phyloP scores from a whole-genome alignment of 2,329 filamentous ascomycete genomes.

The Aureobasidium uvarum region DNA sequence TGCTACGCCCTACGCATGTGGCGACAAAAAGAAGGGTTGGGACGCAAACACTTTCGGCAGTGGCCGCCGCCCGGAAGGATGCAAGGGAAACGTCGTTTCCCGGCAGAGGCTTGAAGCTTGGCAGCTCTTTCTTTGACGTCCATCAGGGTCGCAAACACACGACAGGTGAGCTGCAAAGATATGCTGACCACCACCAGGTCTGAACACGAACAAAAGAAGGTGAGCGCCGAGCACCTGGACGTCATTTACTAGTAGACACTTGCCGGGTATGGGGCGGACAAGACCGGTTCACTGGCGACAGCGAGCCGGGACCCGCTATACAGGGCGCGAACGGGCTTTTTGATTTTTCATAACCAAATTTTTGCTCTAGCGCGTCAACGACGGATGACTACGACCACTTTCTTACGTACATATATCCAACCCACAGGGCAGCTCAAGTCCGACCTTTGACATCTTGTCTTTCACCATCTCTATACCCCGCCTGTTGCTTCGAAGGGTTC shows the following conservation, averaged over 20 bases:
- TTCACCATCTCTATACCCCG: constrained; percentile 8
- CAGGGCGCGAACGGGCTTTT: constrained; percentile 22
- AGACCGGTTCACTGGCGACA: not conserved
- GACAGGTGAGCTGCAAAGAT: not conserved
- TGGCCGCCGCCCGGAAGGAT: not conserved
- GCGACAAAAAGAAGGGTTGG: constrained; percentile 21
- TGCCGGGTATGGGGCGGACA: constrained; percentile 15
- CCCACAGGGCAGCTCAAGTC: constrained; percentile 17
- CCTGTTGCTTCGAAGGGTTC: constrained; percentile 10
- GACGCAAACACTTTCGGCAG: constrained; percentile 2
- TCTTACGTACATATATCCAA: constrained; percentile 26
- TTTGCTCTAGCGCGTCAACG: constrained; percentile 24
- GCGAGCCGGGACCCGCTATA: constrained; percentile 16
- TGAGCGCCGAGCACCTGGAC: not conserved
- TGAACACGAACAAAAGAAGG: not conserved
- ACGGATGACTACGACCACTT: constrained; percentile 15
- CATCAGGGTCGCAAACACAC: not conserved
- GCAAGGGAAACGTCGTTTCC: not conserved
- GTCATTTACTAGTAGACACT: constrained; percentile 2
- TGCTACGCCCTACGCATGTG: constrained; percentile 12
- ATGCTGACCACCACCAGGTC: constrained; percentile 7
- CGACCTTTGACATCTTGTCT: constrained; percentile 5
- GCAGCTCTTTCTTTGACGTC: constrained; percentile 7
- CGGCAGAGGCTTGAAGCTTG: constrained; percentile 1
- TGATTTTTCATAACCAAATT: constrained; percentile 24